Evolutionary conservation across 192 early-diverging fungal genomes (phyloP).

Genomic region (Coemansia sp.): DNA sequence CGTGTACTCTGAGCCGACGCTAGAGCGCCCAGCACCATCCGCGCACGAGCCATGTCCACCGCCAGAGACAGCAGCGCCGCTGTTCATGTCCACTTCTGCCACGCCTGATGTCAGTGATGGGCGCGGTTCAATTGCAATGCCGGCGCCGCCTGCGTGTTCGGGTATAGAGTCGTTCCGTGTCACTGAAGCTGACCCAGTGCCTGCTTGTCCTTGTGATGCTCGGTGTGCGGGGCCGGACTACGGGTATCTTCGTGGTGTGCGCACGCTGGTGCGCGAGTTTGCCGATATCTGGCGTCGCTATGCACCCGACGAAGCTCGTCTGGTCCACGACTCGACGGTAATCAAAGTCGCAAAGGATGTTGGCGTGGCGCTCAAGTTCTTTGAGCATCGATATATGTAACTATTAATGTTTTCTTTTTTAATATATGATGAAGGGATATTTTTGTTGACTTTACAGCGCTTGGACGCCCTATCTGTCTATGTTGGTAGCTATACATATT

Average conservation of each 20-base stretch:
- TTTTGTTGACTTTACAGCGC: too few species aligned
- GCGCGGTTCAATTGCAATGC: neutral
- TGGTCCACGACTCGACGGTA: constrained; percentile 29
- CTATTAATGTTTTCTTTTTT: neutral
- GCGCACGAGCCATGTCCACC: constrained; percentile 42
- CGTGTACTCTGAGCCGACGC: constrained; percentile 38
- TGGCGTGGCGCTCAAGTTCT: constrained; percentile 36
- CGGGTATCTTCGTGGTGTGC: constrained; percentile 55
- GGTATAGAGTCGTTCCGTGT: constrained; percentile 20
- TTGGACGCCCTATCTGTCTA: too few species aligned
- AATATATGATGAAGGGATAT: neutral
- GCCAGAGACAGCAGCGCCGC: constrained; percentile 12
- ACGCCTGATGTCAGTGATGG: neutral
- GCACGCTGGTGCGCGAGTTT: constrained; percentile 54
- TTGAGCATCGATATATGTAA: constrained; percentile 26
- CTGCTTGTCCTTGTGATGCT: constrained; percentile 34
- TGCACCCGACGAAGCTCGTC: constrained; percentile 40
- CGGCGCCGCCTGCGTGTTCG: neutral
- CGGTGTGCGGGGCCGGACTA: constrained; percentile 53
- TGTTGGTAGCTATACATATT: too few species aligned
- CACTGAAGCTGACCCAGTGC: constrained; percentile 24
- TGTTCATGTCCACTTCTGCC: constrained; percentile 8
- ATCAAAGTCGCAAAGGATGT: constrained; percentile 32
- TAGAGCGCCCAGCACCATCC: constrained; percentile 42
- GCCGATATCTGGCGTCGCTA: constrained; percentile 56